These are phyloP conservation scores for Pezicula carpinea DNA, from an alignment of 2,329 filamentous ascomycete species.

Conservation along the genomic window DNA sequence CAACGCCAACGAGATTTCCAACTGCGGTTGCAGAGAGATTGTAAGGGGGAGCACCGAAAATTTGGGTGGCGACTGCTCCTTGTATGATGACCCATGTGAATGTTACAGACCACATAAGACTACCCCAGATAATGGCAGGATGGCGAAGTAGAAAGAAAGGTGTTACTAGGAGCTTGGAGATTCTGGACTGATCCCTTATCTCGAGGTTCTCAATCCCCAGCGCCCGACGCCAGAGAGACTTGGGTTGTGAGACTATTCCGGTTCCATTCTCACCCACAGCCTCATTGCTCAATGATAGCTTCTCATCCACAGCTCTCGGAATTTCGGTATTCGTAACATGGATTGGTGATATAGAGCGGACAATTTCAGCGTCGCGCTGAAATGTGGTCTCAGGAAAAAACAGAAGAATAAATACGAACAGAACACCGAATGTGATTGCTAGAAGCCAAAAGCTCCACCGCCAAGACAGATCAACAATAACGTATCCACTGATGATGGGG, in stretches of 20 bases:
- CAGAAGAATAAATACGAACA: slow-evolving; percentile 34
- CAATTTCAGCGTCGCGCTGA: background rate
- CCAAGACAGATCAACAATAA: slow-evolving; percentile 26
- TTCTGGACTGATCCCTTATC: slow-evolving; percentile 3
- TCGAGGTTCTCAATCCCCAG: background rate
- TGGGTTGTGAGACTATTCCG: background rate
- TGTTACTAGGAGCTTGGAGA: background rate
- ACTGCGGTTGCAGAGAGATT: slow-evolving; percentile 3
- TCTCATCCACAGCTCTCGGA: background rate
- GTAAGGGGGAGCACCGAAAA: slow-evolving; percentile 9
- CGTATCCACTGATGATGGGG: slow-evolving; percentile 31
- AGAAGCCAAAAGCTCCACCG: slow-evolving; percentile 16
- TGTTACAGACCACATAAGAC: slow-evolving; percentile 7
- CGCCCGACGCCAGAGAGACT: background rate
- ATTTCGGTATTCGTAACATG: background rate
- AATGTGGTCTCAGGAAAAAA: slow-evolving; percentile 37
- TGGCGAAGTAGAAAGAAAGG: slow-evolving; percentile 2
- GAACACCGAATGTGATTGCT: slow-evolving; percentile 29
- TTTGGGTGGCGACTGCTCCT: background rate
- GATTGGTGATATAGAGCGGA: background rate
- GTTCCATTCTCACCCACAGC: background rate
- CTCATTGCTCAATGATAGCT: background rate
- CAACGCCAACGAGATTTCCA: slow-evolving; percentile 5
- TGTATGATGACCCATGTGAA: slow-evolving; percentile 8
- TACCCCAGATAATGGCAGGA: slow-evolving; percentile 8